Percentiles rank a stretch among this genome's conserved stretches.
Evolutionary conservation across 176 grass and related monocot genomes (phyloP).

Genomic region (Eragrostis curvula): DNA sequence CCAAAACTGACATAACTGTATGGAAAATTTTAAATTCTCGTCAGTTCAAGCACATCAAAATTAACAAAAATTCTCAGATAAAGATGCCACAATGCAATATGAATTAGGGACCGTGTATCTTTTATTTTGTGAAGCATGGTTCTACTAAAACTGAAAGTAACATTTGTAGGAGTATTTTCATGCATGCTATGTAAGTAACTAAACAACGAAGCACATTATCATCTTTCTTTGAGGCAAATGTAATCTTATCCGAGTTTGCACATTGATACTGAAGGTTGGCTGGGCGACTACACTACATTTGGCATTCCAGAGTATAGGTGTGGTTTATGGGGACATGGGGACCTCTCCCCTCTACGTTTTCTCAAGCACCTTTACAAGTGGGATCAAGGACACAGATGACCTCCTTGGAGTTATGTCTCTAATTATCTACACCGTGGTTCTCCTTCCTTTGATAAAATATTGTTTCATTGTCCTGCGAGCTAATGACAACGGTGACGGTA

Average conservation of each 20-base stretch:
- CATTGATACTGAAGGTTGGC: conserved; percentile 45
- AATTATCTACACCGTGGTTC: conserved; percentile 67
- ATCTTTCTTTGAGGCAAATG: not conserved
- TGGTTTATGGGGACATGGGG: conserved; percentile 77
- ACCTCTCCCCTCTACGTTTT: conserved; percentile 78
- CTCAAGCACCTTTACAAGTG: conserved; percentile 62
- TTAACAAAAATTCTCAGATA: not conserved
- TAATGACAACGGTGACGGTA: conserved; percentile 76
- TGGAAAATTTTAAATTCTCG: not conserved
- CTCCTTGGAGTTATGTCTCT: conserved; percentile 68
- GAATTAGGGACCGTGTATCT: not conserved
- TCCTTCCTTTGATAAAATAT: conserved; percentile 68
- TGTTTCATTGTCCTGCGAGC: conserved; percentile 70
- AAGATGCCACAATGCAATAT: not conserved
- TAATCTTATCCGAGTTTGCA: conserved; percentile 26
- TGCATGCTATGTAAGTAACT: not conserved
- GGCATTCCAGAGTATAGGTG: conserved; percentile 77
- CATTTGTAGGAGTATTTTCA: not conserved
- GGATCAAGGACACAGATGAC: conserved; percentile 59
- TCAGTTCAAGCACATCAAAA: not conserved
- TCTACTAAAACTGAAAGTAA: conserved; percentile 1
- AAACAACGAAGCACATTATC: not conserved
- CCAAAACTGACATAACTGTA: conserved; percentile 9
- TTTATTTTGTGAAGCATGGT: not conserved
- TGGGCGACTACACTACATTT: conserved; percentile 59